These are phyloP conservation scores for Trichoderma hamatum DNA, from an alignment of 2,329 filamentous ascomycete species.

Conservation along the genomic window DNA sequence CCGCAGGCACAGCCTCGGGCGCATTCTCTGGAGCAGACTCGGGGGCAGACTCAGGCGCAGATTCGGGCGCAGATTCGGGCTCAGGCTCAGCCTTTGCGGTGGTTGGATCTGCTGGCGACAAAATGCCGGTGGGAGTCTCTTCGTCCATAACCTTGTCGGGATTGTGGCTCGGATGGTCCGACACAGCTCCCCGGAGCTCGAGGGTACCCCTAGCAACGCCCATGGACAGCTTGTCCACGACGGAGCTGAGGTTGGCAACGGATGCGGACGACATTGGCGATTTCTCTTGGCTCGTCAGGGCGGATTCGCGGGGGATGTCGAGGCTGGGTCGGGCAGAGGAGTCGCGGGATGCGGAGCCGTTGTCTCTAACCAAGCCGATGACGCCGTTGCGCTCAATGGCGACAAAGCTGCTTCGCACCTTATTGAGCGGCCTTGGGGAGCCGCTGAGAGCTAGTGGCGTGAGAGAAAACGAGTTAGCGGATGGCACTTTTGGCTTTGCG, in stretches of 20 bases:
- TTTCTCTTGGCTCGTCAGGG: constrained; percentile 45
- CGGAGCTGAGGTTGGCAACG: constrained; percentile 32
- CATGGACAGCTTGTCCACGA: constrained; percentile 32
- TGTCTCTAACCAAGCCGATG: constrained; percentile 53
- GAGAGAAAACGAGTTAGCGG: constrained; percentile 32
- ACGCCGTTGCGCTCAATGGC: constrained; percentile 69
- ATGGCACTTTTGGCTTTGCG: not conserved
- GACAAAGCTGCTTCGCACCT: constrained; percentile 75
- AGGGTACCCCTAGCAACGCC: constrained; percentile 35
- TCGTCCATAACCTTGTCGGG: constrained; percentile 47
- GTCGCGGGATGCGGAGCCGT: constrained; percentile 44
- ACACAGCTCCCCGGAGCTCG: constrained; percentile 32
- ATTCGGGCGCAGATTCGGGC: constrained; percentile 1
- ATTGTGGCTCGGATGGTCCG: constrained; percentile 43
- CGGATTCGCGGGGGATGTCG: constrained; percentile 40
- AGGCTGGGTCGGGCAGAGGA: constrained; percentile 43
- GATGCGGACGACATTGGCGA: constrained; percentile 34
- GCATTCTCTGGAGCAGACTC: not conserved
- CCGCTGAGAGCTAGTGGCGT: constrained; percentile 36
- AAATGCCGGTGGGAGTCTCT: constrained; percentile 41
- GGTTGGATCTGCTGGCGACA: constrained; percentile 39
- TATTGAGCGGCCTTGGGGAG: constrained; percentile 69
- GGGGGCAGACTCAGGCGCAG: not conserved
- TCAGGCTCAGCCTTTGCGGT: constrained; percentile 19
- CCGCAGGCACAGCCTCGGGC: not conserved